Conservation (phyloP, 208 protist genomes). For the Wallacemonas rigidus region DNA sequence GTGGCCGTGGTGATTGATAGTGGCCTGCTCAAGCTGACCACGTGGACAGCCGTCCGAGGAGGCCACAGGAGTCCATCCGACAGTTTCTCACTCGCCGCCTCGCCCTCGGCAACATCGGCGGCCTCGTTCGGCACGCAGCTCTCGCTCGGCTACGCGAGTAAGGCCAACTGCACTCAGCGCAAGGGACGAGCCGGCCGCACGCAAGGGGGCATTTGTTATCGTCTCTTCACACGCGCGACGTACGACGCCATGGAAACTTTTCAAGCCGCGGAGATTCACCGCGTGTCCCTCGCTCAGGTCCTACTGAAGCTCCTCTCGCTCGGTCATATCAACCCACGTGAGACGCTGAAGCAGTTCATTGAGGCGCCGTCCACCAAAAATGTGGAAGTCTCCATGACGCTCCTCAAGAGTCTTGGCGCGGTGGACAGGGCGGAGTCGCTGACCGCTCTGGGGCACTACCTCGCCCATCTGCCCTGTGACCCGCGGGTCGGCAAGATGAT, state of each 20-base stretch:
- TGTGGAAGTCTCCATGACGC: constrained; percentile 62
- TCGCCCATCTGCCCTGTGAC: constrained; percentile 89
- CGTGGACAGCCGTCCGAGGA: constrained; percentile 42
- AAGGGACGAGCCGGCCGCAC: constrained; percentile 99
- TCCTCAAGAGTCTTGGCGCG: constrained; percentile 66
- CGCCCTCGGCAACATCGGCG: neutral
- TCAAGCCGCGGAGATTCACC: constrained; percentile 92
- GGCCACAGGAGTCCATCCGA: too few relatives aligned
- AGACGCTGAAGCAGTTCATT: constrained; percentile 76
- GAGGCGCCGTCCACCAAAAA: constrained; percentile 66
- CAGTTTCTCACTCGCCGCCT: neutral
- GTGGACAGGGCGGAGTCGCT: constrained; percentile 54
- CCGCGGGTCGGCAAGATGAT: constrained; percentile 93
- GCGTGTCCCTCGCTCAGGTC: constrained; percentile 93
- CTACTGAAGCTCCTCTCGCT: constrained; percentile 85
- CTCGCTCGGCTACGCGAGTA: constrained; percentile 82
- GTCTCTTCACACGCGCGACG: constrained; percentile 91
- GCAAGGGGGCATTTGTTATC: constrained; percentile 97
- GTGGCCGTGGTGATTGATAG: constrained; percentile 96
- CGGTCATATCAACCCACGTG: constrained; percentile 57
- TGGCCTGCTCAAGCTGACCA: constrained; percentile 93
- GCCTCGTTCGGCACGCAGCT: constrained; percentile 73
- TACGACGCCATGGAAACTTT: constrained; percentile 70
- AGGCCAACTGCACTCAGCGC: constrained; percentile 97
- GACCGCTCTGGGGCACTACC: constrained; percentile 86